Percentiles rank a stretch among this genome's conserved stretches.
Evolutionary conservation across 2,329 filamentous ascomycete species (phyloP).

Genomic region (Orbilia ellipsospora): DNA sequence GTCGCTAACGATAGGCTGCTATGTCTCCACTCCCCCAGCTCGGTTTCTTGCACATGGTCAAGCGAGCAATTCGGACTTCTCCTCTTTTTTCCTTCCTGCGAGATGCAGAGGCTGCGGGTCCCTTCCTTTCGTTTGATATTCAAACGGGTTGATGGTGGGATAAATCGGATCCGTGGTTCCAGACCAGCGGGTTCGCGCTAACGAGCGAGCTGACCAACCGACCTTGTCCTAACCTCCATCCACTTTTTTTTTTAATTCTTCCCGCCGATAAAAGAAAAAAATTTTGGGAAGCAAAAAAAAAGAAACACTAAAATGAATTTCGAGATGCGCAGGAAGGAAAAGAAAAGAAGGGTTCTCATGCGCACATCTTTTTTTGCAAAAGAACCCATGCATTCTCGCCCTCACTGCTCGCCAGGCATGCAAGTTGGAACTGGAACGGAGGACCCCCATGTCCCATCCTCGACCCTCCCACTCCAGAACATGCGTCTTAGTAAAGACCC

Average conservation of each 20-base stretch:
- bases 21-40: too few relatives aligned
- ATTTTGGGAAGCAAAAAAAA: too few relatives aligned
- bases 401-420: neutral
- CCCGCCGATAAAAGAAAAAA: too few relatives aligned
- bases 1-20: slow-evolving; percentile 34
- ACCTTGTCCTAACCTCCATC: neutral
- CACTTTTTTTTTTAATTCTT: too few relatives aligned
- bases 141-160: neutral
- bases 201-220: neutral
- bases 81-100: neutral
- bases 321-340: neutral
- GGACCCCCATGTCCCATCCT: slow-evolving; percentile 22
- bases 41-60: neutral
- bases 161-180: slow-evolving; percentile 31
- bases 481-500: neutral
- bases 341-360: neutral
- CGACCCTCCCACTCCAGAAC: neutral
- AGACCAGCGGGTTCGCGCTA: slow-evolving; percentile 21
- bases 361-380: too few relatives aligned
- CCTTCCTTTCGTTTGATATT: too few relatives aligned
- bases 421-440: slow-evolving; percentile 6
- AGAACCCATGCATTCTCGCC: too few relatives aligned
- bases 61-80: slow-evolving; percentile 34
- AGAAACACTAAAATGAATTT: neutral
- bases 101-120: neutral